Evolutionary conservation across 192 early-diverging fungal genomes (phyloP).

Genomic region (Diversispora eburnea): DNA sequence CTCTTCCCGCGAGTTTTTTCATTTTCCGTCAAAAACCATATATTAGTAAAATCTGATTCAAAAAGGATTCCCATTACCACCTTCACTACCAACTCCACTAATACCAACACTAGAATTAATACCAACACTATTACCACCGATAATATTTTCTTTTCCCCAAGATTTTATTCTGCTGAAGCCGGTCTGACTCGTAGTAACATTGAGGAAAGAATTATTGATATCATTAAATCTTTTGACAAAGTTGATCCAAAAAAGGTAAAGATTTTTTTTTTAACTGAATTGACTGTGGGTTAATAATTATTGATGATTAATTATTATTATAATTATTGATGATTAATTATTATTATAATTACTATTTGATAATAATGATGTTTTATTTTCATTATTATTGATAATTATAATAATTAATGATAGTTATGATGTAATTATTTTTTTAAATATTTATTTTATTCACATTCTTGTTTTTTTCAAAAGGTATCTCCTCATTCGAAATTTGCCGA

Average conservation of each 20-base stretch:
- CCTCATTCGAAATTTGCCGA: constrained; percentile 82
- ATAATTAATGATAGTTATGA: background rate
- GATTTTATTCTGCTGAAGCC: constrained; percentile 1
- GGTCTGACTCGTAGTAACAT: constrained; percentile 55
- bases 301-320: background rate
- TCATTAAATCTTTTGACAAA: constrained; percentile 96
- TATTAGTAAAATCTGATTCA: background rate
- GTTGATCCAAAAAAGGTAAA: constrained; percentile 87
- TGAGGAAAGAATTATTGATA: constrained; percentile 81
- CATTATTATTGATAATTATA: background rate
- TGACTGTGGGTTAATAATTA: background rate
- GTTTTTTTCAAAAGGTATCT: constrained; percentile 58
- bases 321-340: background rate
- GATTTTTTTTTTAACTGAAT: background rate
- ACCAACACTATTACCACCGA: too few species aligned
- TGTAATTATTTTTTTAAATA: background rate
- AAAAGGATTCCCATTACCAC: background rate
- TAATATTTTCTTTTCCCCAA: background rate
- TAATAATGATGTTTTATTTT: too few species aligned
- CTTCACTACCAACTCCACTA: background rate
- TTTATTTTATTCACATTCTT: background rate
- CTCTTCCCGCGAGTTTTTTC: background rate
- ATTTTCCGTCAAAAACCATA: background rate
- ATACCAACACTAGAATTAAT: too few species aligned
- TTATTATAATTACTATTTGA: too few species aligned